Conservation (phyloP, 345 rosid genomes). For the Acer yangbiense region DNA sequence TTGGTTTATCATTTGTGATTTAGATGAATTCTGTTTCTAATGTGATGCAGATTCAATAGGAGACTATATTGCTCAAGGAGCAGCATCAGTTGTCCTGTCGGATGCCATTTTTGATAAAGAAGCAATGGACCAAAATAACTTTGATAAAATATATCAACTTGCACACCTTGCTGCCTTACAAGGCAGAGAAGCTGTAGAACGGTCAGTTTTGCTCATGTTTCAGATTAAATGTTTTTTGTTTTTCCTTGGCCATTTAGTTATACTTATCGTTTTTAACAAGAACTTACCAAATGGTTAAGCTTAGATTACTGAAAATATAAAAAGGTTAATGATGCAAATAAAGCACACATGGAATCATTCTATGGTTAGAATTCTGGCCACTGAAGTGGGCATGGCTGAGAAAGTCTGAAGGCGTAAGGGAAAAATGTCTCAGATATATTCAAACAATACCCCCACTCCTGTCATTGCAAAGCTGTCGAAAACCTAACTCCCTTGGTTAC, state of each 20-base stretch:
- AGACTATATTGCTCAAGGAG: slow-evolving; percentile 50
- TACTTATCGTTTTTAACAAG: background rate
- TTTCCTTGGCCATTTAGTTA: background rate
- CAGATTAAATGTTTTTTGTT: too few relatives aligned
- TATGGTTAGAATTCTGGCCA: background rate
- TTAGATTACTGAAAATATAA: background rate
- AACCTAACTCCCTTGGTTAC: too few relatives aligned
- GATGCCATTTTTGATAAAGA: slow-evolving; percentile 54
- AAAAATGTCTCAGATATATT: background rate
- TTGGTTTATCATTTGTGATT: background rate
- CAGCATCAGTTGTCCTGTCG: slow-evolving; percentile 57
- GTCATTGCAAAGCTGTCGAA: too few relatives aligned
- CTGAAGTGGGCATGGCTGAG: background rate
- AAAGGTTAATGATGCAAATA: background rate
- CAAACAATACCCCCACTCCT: too few relatives aligned
- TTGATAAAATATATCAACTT: slow-evolving; percentile 32
- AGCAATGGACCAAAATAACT: slow-evolving; percentile 39
- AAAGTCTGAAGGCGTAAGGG: background rate
- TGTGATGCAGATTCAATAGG: slow-evolving; percentile 44
- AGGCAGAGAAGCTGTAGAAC: slow-evolving; percentile 42
- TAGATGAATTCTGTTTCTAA: slow-evolving; percentile 5
- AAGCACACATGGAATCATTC: background rate
- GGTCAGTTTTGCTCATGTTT: slow-evolving; percentile 22
- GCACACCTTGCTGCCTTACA: slow-evolving; percentile 43
- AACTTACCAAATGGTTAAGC: background rate